These are phyloP conservation scores for Pseudogymnoascus sp. DNA, from an alignment of 2,329 filamentous ascomycete genomes.

Conservation along the genomic window DNA sequence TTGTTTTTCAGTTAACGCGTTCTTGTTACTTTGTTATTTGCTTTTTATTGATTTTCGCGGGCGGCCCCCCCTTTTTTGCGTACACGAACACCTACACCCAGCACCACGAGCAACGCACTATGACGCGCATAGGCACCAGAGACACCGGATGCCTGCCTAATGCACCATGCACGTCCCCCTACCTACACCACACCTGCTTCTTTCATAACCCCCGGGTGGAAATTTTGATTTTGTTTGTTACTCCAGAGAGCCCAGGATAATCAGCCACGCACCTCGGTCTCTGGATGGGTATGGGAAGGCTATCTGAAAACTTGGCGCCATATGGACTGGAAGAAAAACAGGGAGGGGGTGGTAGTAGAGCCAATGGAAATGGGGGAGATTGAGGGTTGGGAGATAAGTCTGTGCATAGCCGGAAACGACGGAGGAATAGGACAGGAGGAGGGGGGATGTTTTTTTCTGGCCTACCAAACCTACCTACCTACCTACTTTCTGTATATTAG, in stretches of 20 bases:
- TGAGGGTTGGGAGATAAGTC: background rate
- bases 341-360: too few species aligned
- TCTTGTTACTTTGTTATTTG: background rate
- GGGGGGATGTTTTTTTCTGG: background rate
- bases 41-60: background rate
- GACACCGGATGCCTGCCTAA: background rate
- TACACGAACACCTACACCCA: background rate
- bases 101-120: background rate
- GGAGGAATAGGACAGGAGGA: background rate
- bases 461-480: background rate
- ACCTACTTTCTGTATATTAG: constrained; percentile 3
- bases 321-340: background rate
- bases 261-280: background rate
- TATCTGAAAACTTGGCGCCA: background rate
- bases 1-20: background rate
- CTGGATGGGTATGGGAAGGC: background rate
- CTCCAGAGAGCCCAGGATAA: background rate
- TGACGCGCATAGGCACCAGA: background rate
- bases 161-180: background rate
- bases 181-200: background rate
- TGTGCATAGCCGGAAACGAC: background rate
- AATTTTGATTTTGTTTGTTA: background rate
- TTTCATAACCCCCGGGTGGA: background rate
- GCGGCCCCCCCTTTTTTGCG: background rate
- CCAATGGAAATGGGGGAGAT: background rate